A percentile compares a stretch with the other conserved stretches of the same genome.
phyloP scores from a whole-genome alignment of 2,329 filamentous ascomycete species.

The Tolypocladium inflatum region DNA sequence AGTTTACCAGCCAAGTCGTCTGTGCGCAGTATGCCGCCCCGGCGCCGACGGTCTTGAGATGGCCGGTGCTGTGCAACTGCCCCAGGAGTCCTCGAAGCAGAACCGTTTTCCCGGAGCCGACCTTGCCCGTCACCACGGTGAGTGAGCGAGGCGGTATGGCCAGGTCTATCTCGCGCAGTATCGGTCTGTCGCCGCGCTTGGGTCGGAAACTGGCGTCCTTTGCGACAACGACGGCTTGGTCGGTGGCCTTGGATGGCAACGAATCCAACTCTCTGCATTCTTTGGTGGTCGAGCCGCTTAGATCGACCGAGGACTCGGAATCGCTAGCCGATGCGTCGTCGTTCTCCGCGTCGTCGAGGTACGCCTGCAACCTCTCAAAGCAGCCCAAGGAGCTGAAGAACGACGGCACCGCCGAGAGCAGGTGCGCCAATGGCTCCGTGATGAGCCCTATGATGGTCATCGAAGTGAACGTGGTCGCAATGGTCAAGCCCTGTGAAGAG shows the following conservation, averaged over 20 bases:
- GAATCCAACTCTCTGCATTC: background rate
- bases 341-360: background rate
- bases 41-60: background rate
- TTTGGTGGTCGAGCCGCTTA: background rate
- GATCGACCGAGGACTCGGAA: background rate
- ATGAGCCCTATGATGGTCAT: conserved; percentile 14
- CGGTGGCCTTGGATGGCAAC: background rate
- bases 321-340: background rate
- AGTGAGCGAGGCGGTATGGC: conserved; percentile 1
- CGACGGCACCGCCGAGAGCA: conserved; percentile 11
- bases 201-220: background rate
- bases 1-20: conserved; percentile 8
- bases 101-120: conserved; percentile 10
- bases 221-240: background rate
- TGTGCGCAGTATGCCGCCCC: conserved; percentile 9
- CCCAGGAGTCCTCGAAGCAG: conserved; percentile 7
- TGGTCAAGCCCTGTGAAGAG: background rate
- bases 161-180: background rate
- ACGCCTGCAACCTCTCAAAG: conserved; percentile 12
- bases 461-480: conserved; percentile 11
- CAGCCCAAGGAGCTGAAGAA: conserved; percentile 12
- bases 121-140: conserved; percentile 9
- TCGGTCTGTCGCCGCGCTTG: background rate
- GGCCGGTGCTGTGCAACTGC: conserved; percentile 3
- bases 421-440: conserved; percentile 8